Percentiles rank a stretch among this genome's conserved stretches.
phyloP scores from a whole-genome alignment of 306 rosid species.

The Dalbergia cultrata region DNA sequence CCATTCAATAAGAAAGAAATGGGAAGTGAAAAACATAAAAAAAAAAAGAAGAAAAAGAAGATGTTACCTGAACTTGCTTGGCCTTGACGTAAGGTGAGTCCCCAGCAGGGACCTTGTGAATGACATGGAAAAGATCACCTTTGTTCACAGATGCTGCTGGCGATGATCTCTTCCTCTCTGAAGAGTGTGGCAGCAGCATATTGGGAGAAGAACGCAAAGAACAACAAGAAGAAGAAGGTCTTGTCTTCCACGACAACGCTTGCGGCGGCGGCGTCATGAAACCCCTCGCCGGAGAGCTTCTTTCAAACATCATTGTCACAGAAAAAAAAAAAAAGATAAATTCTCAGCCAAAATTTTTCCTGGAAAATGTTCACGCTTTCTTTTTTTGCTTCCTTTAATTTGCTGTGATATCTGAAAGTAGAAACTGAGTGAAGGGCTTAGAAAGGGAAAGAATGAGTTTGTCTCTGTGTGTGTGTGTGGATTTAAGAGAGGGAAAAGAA shows the following conservation, averaged over 20 bases:
- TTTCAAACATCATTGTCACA: conserved; percentile 40
- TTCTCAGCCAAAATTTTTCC: conserved; percentile 36
- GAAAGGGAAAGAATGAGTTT: background rate
- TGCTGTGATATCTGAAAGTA: background rate
- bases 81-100: conserved; percentile 95
- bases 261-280: conserved; percentile 65
- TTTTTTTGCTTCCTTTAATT: background rate
- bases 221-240: background rate
- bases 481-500: conserved; percentile 35
- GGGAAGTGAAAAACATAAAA: background rate
- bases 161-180: conserved; percentile 67
- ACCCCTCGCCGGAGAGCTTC: conserved; percentile 55
- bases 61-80: conserved; percentile 89
- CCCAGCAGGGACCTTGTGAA: conserved; percentile 90
- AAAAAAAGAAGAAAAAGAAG: background rate
- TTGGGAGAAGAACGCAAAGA: conserved; percentile 44
- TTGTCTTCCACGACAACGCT: conserved; percentile 44
- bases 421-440: conserved; percentile 26
- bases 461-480: background rate
- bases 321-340: background rate
- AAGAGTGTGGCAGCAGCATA: conserved; percentile 45
- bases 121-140: conserved; percentile 67
- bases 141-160: conserved; percentile 52
- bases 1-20: conserved; percentile 2
- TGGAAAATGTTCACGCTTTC: conserved; percentile 36